Percentiles rank a stretch among this genome's conserved stretches.
Evolutionary conservation across 169 alveolate species (phyloP).

Genomic region (Cardiosporidium cionae): DNA sequence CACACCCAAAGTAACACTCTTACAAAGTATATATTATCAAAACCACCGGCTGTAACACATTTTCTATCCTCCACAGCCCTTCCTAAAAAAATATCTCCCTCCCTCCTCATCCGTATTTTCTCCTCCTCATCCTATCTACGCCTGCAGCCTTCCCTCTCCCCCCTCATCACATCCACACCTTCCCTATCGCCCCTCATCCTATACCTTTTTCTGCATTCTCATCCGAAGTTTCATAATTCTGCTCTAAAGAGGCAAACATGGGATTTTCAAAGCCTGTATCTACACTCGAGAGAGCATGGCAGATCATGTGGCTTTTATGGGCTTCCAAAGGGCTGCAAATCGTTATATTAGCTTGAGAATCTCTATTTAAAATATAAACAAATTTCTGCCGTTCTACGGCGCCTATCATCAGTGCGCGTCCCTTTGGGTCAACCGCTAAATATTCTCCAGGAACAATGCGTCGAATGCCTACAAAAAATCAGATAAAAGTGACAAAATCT

Average conservation of each 20-base stretch:
- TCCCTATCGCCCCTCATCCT: no score
- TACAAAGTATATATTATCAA: no score
- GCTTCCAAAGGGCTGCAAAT: slow-evolving; percentile 92
- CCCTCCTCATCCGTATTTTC: no score
- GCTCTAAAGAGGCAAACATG: slow-evolving; percentile 93
- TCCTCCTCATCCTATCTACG: no score
- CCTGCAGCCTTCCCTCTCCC: no score
- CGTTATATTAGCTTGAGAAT: slow-evolving; percentile 81
- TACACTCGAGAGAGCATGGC: slow-evolving; percentile 82
- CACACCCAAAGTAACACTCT: no score
- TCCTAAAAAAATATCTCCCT: no score
- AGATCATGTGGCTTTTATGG: slow-evolving; percentile 83
- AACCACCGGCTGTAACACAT: no score
- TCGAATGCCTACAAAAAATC: slow-evolving; percentile 5
- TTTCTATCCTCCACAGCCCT: no score
- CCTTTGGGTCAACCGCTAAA: slow-evolving; percentile 98
- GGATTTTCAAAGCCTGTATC: slow-evolving; percentile 93
- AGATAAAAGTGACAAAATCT: neutral
- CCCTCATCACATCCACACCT: no score
- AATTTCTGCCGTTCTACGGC: slow-evolving; percentile 97
- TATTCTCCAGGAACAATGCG: slow-evolving; percentile 87
- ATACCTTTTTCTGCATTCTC: slow-evolving; percentile 30
- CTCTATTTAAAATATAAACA: slow-evolving; percentile 93
- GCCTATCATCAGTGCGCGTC: slow-evolving; percentile 96
- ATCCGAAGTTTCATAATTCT: slow-evolving; percentile 70